phyloP scores from a whole-genome alignment of 805 yeast genomes.

The Kodamaea nitidulidarum region DNA sequence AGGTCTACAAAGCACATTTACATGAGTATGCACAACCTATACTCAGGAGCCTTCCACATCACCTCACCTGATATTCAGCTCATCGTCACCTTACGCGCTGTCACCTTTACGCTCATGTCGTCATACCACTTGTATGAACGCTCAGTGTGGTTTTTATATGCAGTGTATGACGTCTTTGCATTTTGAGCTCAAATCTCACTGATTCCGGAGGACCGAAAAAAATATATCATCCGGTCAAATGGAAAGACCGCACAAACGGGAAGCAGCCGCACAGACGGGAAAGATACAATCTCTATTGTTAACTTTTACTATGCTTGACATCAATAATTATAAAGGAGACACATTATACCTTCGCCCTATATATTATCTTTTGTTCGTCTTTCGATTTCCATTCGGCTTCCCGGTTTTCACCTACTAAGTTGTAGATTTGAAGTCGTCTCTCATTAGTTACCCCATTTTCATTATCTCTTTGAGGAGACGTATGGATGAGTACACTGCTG shows the following conservation, averaged over 20 bases:
- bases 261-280: too few species aligned
- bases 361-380: constrained; percentile 4
- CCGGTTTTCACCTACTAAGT: constrained; percentile 7
- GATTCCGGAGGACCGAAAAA: background rate
- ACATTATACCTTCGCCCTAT: background rate
- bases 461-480: background rate
- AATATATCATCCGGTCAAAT: background rate
- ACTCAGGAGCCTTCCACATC: too few species aligned
- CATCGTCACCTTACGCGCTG: too few species aligned
- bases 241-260: background rate
- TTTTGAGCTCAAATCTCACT: background rate
- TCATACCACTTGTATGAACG: too few species aligned
- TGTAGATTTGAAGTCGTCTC: constrained; percentile 2
- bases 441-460: background rate
- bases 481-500: background rate
- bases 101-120: too few species aligned
- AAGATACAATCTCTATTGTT: too few species aligned
- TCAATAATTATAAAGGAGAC: too few species aligned
- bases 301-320: too few species aligned
- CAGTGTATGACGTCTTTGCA: background rate
- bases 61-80: too few species aligned
- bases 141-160: background rate
- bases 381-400: constrained; percentile 8
- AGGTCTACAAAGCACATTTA: too few species aligned
- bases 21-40: too few species aligned